Evolutionary conservation across 345 rosid genomes (phyloP).

Genomic region (Murraya koenigii): DNA sequence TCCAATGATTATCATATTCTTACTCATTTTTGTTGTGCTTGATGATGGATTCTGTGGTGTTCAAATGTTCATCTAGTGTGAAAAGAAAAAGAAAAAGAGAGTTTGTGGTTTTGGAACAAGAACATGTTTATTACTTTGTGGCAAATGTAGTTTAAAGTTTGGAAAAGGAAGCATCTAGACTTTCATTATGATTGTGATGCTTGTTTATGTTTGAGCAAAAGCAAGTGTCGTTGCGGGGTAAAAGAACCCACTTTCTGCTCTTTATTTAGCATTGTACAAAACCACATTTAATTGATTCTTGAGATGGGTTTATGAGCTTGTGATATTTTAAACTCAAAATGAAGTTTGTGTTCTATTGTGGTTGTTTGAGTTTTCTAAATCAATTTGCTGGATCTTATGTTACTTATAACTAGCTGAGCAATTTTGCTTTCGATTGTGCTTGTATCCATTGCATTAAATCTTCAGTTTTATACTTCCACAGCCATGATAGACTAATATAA

Average conservation of each 20-base stretch:
- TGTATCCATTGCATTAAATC: background rate
- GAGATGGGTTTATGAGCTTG: background rate
- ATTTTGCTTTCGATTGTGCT: background rate
- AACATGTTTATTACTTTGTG: background rate
- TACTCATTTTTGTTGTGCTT: background rate
- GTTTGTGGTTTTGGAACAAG: background rate
- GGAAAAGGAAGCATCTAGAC: background rate
- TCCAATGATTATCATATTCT: background rate
- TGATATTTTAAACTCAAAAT: background rate
- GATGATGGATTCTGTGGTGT: background rate
- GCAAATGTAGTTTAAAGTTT: background rate
- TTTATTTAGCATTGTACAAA: background rate
- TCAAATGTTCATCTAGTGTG: background rate
- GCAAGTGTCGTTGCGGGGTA: background rate
- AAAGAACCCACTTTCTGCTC: background rate
- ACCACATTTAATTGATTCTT: background rate
- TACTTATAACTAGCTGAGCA: background rate
- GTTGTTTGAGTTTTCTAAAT: background rate
- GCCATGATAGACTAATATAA: background rate
- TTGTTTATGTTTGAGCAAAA: background rate
- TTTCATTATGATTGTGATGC: background rate
- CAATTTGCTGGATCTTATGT: background rate
- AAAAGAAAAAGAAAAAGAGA: background rate
- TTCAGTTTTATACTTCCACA: background rate
- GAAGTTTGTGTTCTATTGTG: background rate